A percentile compares a stretch with the other conserved stretches of the same genome.
phyloP scores from a whole-genome alignment of 139 green algal genomes.

The Spirogloea muscicola region DNA sequence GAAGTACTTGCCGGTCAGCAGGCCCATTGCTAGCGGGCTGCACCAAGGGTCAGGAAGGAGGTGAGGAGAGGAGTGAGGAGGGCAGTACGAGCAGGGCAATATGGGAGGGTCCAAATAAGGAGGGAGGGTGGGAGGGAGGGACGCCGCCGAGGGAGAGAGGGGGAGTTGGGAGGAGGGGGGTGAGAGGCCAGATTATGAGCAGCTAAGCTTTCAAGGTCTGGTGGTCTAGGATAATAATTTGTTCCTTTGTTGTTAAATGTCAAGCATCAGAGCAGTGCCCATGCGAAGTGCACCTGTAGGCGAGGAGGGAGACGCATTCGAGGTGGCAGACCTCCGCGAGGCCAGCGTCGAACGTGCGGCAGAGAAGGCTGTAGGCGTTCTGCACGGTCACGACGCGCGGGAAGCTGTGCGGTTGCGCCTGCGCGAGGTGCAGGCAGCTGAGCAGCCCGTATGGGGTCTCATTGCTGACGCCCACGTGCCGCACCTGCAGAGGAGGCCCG shows the following conservation, averaged over 20 bases:
- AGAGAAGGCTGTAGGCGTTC: slow-evolving; percentile 69
- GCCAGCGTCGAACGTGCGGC: slow-evolving; percentile 58
- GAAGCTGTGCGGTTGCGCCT: background rate
- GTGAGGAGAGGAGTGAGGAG: too few species aligned
- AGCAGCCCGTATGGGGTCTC: slow-evolving; percentile 74
- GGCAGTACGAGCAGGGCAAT: slow-evolving; percentile 30
- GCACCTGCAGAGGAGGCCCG: slow-evolving; percentile 56
- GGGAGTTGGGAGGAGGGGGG: too few species aligned
- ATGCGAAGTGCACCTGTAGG: too few species aligned
- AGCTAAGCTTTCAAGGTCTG: too few species aligned
- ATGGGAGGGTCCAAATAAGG: background rate
- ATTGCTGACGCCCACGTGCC: slow-evolving; percentile 76
- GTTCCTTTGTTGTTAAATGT: too few species aligned
- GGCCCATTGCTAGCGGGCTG: slow-evolving; percentile 60
- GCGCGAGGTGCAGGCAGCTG: slow-evolving; percentile 58
- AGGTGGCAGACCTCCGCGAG: slow-evolving; percentile 65
- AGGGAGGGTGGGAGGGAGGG: background rate
- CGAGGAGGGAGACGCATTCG: slow-evolving; percentile 58
- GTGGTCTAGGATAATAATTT: too few species aligned
- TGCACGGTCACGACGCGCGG: slow-evolving; percentile 63
- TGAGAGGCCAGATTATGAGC: too few species aligned
- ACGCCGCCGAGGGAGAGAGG: background rate
- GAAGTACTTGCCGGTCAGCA: slow-evolving; percentile 74
- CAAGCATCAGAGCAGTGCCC: slow-evolving; percentile 40
- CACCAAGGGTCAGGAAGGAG: too few species aligned